Conservation (phyloP, 2,329 filamentous ascomycete species). For the Basipetospora chlamydospora region DNA sequence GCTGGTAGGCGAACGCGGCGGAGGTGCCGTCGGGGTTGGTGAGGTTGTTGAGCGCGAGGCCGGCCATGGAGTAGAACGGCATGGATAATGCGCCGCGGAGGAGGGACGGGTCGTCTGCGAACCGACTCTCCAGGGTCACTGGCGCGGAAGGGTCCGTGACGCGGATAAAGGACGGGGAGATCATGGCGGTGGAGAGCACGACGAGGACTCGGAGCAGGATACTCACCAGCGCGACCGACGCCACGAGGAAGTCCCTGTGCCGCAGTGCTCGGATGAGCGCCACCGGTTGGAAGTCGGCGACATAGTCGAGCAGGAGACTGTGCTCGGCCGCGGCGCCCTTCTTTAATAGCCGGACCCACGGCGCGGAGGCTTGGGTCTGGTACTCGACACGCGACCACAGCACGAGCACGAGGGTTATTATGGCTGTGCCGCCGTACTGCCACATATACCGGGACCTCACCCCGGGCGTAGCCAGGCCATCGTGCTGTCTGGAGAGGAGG, state of each 20-base stretch:
- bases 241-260: conserved; percentile 21
- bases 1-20: conserved; percentile 19
- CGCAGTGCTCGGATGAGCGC: conserved; percentile 15
- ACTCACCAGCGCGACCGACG: conserved; percentile 12
- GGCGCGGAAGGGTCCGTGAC: conserved; percentile 12
- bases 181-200: conserved; percentile 21
- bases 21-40: conserved; percentile 19
- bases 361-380: conserved; percentile 21
- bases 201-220: conserved; percentile 19
- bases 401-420: conserved; percentile 18
- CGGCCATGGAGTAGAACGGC: conserved; percentile 19
- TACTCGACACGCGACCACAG: conserved; percentile 23
- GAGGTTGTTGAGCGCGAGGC: conserved; percentile 9
- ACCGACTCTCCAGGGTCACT: conserved; percentile 15
- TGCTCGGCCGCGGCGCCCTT: conserved; percentile 15
- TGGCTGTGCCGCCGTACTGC: conserved; percentile 19
- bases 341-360: conserved; percentile 21
- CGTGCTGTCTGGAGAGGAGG: conserved; percentile 16
- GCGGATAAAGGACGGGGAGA: conserved; percentile 17
- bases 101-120: conserved; percentile 13
- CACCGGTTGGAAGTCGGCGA: conserved; percentile 15
- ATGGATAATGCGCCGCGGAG: conserved; percentile 13
- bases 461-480: conserved; percentile 14
- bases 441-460: conserved; percentile 19
- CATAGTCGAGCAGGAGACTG: conserved; percentile 22